A percentile compares a stretch with the other conserved stretches of the same genome.
Conservation (phyloP, 257 asterid genomes). For the Nemophila menziesii region DNA sequence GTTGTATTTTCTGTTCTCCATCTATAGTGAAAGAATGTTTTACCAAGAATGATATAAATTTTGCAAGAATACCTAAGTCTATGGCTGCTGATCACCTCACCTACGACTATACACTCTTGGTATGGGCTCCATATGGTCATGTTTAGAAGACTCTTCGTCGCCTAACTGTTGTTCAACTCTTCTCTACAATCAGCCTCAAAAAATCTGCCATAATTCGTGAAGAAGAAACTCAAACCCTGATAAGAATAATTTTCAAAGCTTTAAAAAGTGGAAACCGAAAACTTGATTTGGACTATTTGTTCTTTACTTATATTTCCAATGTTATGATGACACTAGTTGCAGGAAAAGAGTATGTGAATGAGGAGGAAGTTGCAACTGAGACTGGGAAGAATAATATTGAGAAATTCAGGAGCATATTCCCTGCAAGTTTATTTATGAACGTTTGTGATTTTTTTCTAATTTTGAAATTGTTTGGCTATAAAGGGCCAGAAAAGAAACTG, state of each 20-base stretch:
- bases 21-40: constrained; percentile 29
- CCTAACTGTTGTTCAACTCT: no score
- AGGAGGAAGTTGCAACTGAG: constrained; percentile 21
- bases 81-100: constrained; percentile 25
- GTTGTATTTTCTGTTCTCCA: constrained; percentile 43
- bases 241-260: constrained; percentile 9
- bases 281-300: constrained; percentile 27
- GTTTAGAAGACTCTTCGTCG: constrained; percentile 38
- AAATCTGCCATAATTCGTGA: constrained; percentile 25
- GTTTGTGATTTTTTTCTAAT: constrained; percentile 6
- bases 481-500: constrained; percentile 5
- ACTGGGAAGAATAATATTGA: constrained; percentile 14
- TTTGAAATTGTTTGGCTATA: constrained; percentile 3
- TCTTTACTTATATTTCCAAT: constrained; percentile 20
- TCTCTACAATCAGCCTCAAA: constrained; percentile 30
- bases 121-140: constrained; percentile 29
- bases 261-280: constrained; percentile 1
- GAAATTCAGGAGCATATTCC: not conserved
- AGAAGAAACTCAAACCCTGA: constrained; percentile 16
- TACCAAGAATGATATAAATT: constrained; percentile 33
- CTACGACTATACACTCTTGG: constrained; percentile 22
- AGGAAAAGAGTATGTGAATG: constrained; percentile 26
- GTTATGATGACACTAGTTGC: constrained; percentile 21
- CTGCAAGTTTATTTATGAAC: constrained; percentile 6
- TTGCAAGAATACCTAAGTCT: constrained; percentile 39